Percentiles rank a stretch among this genome's conserved stretches.
These are phyloP conservation scores for Gomphus sp. DNA, from an alignment of 1,284 basidiomycete genomes.

Conservation along the genomic window DNA sequence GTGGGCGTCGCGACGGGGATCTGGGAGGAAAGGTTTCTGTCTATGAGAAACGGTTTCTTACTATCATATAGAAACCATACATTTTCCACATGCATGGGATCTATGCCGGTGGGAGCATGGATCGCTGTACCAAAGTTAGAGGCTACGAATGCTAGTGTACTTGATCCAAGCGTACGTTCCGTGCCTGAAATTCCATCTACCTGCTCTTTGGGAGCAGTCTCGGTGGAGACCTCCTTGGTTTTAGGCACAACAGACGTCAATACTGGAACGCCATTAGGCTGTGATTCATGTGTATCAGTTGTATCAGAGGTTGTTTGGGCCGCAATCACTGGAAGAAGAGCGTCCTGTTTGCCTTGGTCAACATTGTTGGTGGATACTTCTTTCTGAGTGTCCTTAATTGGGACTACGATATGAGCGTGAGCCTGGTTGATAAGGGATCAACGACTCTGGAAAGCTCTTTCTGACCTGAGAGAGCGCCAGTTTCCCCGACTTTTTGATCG, in stretches of 20 bases:
- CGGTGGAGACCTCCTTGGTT: not conserved
- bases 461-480: not conserved
- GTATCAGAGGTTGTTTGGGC: not conserved
- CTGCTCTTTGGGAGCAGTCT: not conserved
- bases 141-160: not conserved
- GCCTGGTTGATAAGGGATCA: not conserved
- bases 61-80: not conserved
- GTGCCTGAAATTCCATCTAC: not conserved
- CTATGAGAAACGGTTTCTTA: not conserved
- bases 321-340: not conserved
- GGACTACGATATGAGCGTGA: not conserved
- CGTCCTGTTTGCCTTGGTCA: not conserved
- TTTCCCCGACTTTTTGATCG: not conserved
- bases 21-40: no score
- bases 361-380: not conserved
- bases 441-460: not conserved
- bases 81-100: not conserved
- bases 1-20: not conserved
- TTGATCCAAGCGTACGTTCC: not conserved
- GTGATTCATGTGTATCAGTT: not conserved
- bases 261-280: not conserved
- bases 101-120: not conserved
- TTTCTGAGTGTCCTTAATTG: not conserved
- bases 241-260: not conserved
- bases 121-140: not conserved